Evolutionary conservation across 23 red algal species (phyloP), one percentile per base, ranked within the genome.

Genomic region (Pyropia yezoensis): DNA sequence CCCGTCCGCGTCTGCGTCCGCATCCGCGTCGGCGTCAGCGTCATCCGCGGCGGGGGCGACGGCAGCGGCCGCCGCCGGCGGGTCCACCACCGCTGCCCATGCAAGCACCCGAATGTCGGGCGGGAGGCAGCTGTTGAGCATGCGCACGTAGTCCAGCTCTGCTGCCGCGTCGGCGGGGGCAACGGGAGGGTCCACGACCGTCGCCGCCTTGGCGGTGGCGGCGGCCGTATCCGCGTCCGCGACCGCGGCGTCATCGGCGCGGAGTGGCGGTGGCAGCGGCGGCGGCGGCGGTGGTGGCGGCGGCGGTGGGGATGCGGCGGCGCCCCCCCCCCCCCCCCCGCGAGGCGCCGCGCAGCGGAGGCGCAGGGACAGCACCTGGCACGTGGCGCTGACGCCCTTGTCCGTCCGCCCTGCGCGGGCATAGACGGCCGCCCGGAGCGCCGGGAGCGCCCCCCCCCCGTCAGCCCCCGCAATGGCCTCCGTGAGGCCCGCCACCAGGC

Each of bases 321-420:
- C 30, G 30, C 30, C 30, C 30, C 30, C 30, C 2, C 30, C 39
- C 39, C 11, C 39, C 39, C 39, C 39, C 6, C 6, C 39, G 11
- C 39, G 39, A 0, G 39, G 39, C 39, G 39, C 39, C 4, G 51
- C 32, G 11, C 63, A 80, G 12, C 94, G 73, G 1, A 98, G 65
- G 66, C 66, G 66, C 18, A 90, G 14, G 23, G 80, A 79, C 52
- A 98, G 47, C 7, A 98, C 81, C 63, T 98, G 82, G 32, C 83
- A 76, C 52, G 79, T 33, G 15, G 94, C 94, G 50, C 77, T 84
- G 55, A 98, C 94, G 26, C 94, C 94, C 61, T 78, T 78, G 67
- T 98, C 94, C 33, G 94, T 98, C 52, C 94, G 87, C 18, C 86
- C 94, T 15, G 79, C 85, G 47, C 94, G 94, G 3, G 81, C 73